Evolutionary conservation across 257 asterid genomes (phyloP).

Genomic region (Nemophila menziesii): DNA sequence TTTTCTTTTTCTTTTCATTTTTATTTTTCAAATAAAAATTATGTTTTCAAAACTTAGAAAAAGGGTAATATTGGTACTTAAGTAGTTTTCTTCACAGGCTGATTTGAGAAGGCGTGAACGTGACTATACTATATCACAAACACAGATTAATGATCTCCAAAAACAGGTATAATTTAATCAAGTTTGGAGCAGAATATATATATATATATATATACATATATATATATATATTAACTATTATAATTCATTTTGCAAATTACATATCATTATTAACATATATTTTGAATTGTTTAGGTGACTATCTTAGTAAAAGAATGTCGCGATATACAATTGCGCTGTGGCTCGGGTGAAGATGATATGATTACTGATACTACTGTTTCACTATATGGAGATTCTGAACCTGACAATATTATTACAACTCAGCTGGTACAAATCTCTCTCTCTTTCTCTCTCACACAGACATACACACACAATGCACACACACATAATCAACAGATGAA

Average conservation of each 20-base stretch:
- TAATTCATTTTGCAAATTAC: neutral
- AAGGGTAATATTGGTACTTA: slow-evolving; percentile 1
- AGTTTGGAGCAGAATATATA: no score
- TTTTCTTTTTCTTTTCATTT: slow-evolving; percentile 2
- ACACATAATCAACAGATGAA: neutral
- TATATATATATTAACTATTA: no score
- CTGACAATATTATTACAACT: slow-evolving; percentile 35
- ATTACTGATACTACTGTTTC: slow-evolving; percentile 16
- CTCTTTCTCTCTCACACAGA: neutral
- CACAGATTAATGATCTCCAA: slow-evolving; percentile 68
- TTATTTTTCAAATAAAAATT: neutral
- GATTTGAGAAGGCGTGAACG: slow-evolving; percentile 72
- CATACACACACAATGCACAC: neutral
- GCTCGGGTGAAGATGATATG: slow-evolving; percentile 33
- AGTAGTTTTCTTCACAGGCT: slow-evolving; percentile 35
- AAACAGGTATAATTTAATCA: slow-evolving; percentile 43
- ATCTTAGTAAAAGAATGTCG: slow-evolving; percentile 81
- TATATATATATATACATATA: no score
- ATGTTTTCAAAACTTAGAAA: neutral
- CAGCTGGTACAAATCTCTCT: slow-evolving; percentile 32
- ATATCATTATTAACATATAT: neutral
- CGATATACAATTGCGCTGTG: slow-evolving; percentile 87
- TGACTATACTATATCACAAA: slow-evolving; percentile 53
- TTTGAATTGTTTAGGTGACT: slow-evolving; percentile 43
- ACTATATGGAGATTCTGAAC: slow-evolving; percentile 21